Evolutionary conservation across 202 grass and related monocot genomes (phyloP).

Genomic region (Zoysia matrella): DNA sequence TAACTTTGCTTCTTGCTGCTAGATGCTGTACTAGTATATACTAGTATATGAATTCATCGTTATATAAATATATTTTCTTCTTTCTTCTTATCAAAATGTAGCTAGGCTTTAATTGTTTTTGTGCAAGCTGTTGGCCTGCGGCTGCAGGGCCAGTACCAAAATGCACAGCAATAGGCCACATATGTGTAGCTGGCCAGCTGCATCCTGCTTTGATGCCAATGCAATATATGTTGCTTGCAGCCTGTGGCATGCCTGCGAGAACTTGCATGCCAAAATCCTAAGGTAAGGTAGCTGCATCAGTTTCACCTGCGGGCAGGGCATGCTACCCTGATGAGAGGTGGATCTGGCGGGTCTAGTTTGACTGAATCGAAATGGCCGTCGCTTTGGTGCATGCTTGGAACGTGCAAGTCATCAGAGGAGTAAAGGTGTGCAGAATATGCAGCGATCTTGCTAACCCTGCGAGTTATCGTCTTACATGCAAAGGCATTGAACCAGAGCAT

Average conservation of each 20-base stretch:
- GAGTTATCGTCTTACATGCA: not conserved
- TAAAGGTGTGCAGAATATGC: not conserved
- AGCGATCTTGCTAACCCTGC: constrained; percentile 4
- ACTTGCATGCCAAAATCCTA: constrained; percentile 57
- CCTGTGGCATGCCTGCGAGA: constrained; percentile 41
- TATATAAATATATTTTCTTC: not conserved
- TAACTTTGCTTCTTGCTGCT: constrained; percentile 29
- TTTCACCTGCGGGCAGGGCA: constrained; percentile 28
- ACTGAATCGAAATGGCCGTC: constrained; percentile 32
- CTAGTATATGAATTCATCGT: not conserved
- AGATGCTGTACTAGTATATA: constrained; percentile 4
- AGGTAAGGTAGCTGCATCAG: constrained; percentile 11
- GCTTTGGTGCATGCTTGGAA: constrained; percentile 13
- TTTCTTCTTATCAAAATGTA: constrained; percentile 31
- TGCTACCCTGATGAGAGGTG: not conserved
- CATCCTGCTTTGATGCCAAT: constrained; percentile 27
- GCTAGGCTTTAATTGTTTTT: not conserved
- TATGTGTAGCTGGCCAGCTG: constrained; percentile 16
- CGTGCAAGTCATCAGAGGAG: constrained; percentile 14
- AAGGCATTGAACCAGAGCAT: not conserved
- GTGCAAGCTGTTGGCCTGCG: constrained; percentile 22
- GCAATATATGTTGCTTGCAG: constrained; percentile 51
- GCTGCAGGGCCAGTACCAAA: constrained; percentile 13
- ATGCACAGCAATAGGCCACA: constrained; percentile 15
- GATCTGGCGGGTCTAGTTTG: constrained; percentile 47